Base-by-base conservation (phyloP, 225 moss, liverwort and hornwort species). In the Antitrichia curtipendula region DNA sequence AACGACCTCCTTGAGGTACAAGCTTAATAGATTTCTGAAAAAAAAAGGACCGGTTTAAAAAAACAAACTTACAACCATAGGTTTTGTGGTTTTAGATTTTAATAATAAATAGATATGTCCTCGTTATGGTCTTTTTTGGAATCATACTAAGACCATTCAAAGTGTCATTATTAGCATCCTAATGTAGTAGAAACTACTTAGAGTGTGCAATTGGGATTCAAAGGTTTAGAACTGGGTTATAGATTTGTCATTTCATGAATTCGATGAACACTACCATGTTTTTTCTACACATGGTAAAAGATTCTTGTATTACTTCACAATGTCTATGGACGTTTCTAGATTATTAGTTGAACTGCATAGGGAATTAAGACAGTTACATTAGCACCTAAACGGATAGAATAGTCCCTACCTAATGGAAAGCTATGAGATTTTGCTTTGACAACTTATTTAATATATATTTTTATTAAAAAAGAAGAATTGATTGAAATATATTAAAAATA, bases 11-110 rank as follows among this genome's bases (percentile, higher is more conserved):
- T 15, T 18, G 45, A 72, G 1, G 29, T 17, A 45, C 5, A 4
- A 10, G 17, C 4, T 19, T 17, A 16, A 18, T 10, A 7, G 2
- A 21, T 50, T 49, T 74, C 5, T 20, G 21, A n/a, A 7, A 8
- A 74, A 8, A 50, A 1, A 8, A 22, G 13, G 5, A 8, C 0
- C 0, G 2, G 3, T 32, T 47, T n/a, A n/a, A n/a, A n/a, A 23
- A 27, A 31, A 18, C 15, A 50, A 19, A 31, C 11, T 31, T 3
- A 47, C 47, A 4, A 31, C 1, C 2, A 4, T 31, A 38, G 6
- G 7, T 8, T 47, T 19, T 18, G 1, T 27, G 3, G 6, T 41
- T 43, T 27, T 3, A 5, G 9, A 27, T 27, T n/a, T 41, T 65
- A 4, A 23, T 68, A 23, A 40, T 13, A 24, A 13, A 12, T 38